Evolutionary conservation across 257 asterid genomes (phyloP).

Genomic region (Voacanga thouarsii): DNA sequence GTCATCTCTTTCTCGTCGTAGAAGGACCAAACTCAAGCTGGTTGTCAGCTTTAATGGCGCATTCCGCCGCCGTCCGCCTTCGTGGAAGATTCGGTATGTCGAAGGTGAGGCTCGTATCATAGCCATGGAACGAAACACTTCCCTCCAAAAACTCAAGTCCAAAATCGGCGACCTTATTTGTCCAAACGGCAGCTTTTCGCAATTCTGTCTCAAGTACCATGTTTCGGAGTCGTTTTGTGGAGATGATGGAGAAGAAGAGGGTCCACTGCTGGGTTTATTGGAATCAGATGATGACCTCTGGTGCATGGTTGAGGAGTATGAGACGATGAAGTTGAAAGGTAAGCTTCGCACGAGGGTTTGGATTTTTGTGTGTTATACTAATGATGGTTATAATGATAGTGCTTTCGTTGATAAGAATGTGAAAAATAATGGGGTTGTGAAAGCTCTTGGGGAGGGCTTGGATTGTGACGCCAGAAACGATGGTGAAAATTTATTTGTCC

Average conservation of each 20-base stretch:
- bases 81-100: constrained; percentile 19
- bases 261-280: background rate
- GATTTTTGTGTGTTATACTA: constrained; percentile 27
- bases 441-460: background rate
- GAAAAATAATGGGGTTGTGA: constrained; percentile 2
- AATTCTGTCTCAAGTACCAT: constrained; percentile 16
- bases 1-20: constrained; percentile 11
- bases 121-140: constrained; percentile 19
- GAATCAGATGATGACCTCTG: constrained; percentile 24
- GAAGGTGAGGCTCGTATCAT: constrained; percentile 27
- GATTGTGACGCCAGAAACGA: background rate
- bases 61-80: constrained; percentile 20
- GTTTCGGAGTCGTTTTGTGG: constrained; percentile 1
- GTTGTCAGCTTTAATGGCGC: constrained; percentile 32
- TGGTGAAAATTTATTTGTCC: constrained; percentile 7
- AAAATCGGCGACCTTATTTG: constrained; percentile 13
- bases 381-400: background rate
- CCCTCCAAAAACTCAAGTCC: constrained; percentile 11
- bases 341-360: constrained; percentile 18
- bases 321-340: constrained; percentile 9
- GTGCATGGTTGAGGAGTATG: constrained; percentile 23
- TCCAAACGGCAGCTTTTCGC: background rate
- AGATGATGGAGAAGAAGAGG: background rate
- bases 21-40: constrained; percentile 22
- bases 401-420: background rate